Evolutionary conservation across 441 rosid genomes (phyloP).

Genomic region (Pelargonium fulgidum): DNA sequence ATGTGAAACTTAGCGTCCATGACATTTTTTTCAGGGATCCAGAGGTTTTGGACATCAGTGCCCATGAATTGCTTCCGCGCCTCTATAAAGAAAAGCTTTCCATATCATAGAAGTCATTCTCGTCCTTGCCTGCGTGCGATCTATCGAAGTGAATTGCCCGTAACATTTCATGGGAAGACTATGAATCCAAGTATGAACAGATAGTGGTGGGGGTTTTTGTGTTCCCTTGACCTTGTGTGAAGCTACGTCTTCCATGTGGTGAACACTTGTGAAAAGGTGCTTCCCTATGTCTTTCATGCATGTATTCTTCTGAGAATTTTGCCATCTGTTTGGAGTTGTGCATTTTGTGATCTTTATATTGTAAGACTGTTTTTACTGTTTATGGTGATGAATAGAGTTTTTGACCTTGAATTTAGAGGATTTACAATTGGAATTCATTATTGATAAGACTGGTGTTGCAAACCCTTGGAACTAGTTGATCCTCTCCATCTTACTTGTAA

Average conservation of each 20-base stretch:
- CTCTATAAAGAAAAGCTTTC: constrained; percentile 55
- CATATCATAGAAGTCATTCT: constrained; percentile 24
- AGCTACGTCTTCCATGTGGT: constrained; percentile 15
- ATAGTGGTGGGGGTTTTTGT: constrained; percentile 4
- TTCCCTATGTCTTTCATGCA: constrained; percentile 16
- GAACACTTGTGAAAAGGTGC: constrained; percentile 16
- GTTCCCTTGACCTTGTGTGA: constrained; percentile 16
- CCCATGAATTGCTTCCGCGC: constrained; percentile 80
- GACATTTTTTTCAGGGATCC: constrained; percentile 55
- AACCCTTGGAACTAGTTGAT: neutral
- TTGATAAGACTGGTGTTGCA: constrained; percentile 10
- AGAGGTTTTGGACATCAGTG: constrained; percentile 55
- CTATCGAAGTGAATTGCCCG: constrained; percentile 16
- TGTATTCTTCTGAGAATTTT: constrained; percentile 14
- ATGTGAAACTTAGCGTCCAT: neutral
- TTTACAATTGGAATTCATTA: constrained; percentile 5
- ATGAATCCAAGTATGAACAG: constrained; percentile 12
- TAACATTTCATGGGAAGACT: constrained; percentile 8
- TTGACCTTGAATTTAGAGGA: constrained; percentile 5
- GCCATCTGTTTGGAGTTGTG: constrained; percentile 16
- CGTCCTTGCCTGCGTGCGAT: neutral
- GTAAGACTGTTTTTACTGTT: constrained; percentile 18
- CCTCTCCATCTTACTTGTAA: neutral
- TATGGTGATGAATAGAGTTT: constrained; percentile 10
- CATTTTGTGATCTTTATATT: constrained; percentile 13